Evolutionary conservation across 139 green algal genomes (phyloP).

Genomic region (Pseudopediastrum boryanum): DNA sequence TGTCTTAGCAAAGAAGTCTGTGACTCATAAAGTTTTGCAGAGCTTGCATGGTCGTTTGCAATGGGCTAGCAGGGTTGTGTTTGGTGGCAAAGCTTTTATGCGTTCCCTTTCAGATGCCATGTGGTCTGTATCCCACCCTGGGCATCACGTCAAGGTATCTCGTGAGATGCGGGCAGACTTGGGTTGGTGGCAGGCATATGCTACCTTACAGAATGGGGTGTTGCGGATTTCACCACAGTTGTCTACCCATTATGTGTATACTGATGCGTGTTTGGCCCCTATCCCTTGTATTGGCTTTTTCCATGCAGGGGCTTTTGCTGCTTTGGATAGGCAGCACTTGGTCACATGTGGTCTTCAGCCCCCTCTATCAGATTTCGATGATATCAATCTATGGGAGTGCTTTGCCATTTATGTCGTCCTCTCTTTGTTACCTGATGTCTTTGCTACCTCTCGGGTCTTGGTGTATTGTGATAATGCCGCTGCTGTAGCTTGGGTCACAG

Average conservation of each 20-base stretch:
- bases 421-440: background rate
- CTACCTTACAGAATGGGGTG: too few species aligned
- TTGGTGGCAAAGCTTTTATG: background rate
- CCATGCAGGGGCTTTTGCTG: too few species aligned
- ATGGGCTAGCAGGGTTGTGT: background rate
- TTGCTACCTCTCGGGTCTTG: background rate
- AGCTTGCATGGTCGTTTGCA: background rate
- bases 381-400: background rate
- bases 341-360: background rate
- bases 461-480: background rate
- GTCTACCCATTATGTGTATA: background rate
- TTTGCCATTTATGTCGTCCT: background rate
- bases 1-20: too few species aligned
- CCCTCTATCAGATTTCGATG: background rate
- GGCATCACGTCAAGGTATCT: too few species aligned
- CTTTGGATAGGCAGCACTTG: too few species aligned
- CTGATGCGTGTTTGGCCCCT: background rate
- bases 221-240: too few species aligned
- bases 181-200: too few species aligned
- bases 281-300: background rate
- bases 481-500: background rate
- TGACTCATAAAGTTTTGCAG: background rate
- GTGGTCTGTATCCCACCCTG: too few species aligned
- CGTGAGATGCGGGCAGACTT: too few species aligned
- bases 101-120: background rate